Evolutionary conservation across 2,329 filamentous ascomycete species (phyloP), one percentile per base, ranked within the genome.

Genomic region (Graphiopsis chlorocephala): DNA sequence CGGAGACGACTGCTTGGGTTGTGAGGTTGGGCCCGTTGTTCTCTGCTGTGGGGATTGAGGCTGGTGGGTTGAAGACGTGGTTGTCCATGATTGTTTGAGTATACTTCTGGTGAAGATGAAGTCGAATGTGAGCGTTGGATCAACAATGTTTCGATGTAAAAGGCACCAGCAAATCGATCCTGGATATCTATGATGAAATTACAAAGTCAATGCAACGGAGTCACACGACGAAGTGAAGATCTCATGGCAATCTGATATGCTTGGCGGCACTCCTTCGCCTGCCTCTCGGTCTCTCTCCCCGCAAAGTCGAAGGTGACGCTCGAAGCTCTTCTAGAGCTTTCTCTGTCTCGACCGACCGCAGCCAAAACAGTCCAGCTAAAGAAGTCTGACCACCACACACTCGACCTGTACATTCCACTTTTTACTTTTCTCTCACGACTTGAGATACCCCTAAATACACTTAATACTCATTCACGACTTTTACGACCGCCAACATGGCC

Each of bases 401-500:
- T 20, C 38, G n/a, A 45, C 38, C 35, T 58, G 55, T 45, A 58
- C 55, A 61, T 33, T 50, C 45, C 25, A 28, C 45, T 61, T 38
- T 29, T 25, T 29, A 61, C 29, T 53, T 29, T 28, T 42, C 48
- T 38, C 33, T n/a, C 60, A 55, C 60, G 60, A 62, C 33, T 55
- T 14, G 60, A 62, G 60, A 62, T 62, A 62, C 48, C 60, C 60
- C 60, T 17, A 31, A 28, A 26, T 61, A 42, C 31, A 42, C 23
- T 52, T 53, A 53, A 61, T 62, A 45, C 60, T 25, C 47, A 15
- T 45, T 62, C 31, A 62, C 60, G 60, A 62, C 60, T 42, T 53
- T 62, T 42, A 62, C 60, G 60, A 62, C 60, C 47, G 60, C 47
- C 31, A 73, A 33, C 64, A 89, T 89, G 87, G 86, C 87, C 70